Conservation (phyloP, 2,329 filamentous ascomycete species). For the Arthrocladium fulminans region DNA sequence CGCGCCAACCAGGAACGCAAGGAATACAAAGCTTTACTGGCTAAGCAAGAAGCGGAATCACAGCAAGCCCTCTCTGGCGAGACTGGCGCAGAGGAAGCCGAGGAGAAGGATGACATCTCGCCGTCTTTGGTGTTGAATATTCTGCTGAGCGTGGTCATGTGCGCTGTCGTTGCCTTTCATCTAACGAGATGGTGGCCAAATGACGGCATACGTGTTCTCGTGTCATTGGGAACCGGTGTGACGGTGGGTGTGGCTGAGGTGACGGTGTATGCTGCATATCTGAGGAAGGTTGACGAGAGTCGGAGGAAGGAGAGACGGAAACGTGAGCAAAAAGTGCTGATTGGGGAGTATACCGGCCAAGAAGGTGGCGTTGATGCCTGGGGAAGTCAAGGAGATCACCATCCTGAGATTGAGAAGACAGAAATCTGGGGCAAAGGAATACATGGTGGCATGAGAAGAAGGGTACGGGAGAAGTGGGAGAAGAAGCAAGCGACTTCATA, state of each 20-base stretch:
- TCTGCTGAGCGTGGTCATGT: conserved; percentile 70
- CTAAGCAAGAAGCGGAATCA: conserved; percentile 42
- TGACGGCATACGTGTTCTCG: conserved; percentile 28
- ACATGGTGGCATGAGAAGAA: conserved; percentile 33
- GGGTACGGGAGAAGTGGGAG: conserved; percentile 23
- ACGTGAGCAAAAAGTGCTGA: conserved; percentile 32
- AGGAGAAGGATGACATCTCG: conserved; percentile 30
- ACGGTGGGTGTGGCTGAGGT: conserved; percentile 40
- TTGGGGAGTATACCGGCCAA: conserved; percentile 20
- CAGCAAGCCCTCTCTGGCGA: conserved; percentile 22
- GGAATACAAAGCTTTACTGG: conserved; percentile 65
- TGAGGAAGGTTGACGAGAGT: conserved; percentile 35
- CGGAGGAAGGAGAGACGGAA: conserved; percentile 30
- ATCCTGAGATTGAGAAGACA: conserved; percentile 21
- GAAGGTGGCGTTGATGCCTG: neutral
- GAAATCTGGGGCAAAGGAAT: conserved; percentile 35
- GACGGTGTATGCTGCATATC: conserved; percentile 39
- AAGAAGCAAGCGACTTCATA: too few species aligned
- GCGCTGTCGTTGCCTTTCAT: conserved; percentile 41
- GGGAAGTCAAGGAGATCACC: neutral
- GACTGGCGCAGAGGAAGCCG: conserved; percentile 32
- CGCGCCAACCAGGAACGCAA: conserved; percentile 74
- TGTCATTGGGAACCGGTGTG: conserved; percentile 33
- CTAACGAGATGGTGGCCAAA: conserved; percentile 24
- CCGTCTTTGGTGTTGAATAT: conserved; percentile 74